Evolutionary conservation across 306 rosid species (phyloP).

Genomic region (Mimosa pudica): DNA sequence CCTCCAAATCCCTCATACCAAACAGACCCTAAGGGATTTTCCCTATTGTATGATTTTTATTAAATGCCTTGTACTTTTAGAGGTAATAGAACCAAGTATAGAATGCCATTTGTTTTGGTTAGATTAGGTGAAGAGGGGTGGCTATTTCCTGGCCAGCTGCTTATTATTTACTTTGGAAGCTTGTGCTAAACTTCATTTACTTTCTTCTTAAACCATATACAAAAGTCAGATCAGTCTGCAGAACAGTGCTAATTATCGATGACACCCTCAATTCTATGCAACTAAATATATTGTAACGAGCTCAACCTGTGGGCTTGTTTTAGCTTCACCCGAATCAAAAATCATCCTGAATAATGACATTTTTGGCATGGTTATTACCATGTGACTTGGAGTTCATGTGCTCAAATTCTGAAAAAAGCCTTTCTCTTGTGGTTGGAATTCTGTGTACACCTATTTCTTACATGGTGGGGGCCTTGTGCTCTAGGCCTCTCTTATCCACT

Average conservation of each 20-base stretch:
- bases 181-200: conserved; percentile 14
- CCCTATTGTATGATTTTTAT: conserved; percentile 7
- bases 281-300: conserved; percentile 15
- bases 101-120: background rate
- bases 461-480: too few relatives aligned
- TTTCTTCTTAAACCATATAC: conserved; percentile 16
- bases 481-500: background rate
- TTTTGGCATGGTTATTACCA: background rate
- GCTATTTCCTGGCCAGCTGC: background rate
- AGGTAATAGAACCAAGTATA: background rate
- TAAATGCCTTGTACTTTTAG: conserved; percentile 9
- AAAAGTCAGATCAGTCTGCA: conserved; percentile 25
- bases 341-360: background rate
- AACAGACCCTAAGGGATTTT: too few relatives aligned
- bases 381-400: too few relatives aligned
- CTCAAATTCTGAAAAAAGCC: too few relatives aligned
- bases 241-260: conserved; percentile 2
- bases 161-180: conserved; percentile 21
- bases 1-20: too few relatives aligned
- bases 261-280: conserved; percentile 22
- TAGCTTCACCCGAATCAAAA: background rate
- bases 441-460: too few relatives aligned
- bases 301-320: conserved; percentile 13
- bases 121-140: conserved; percentile 6
- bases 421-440: too few relatives aligned